Base-by-base conservation (phyloP, 2,329 filamentous ascomycete species). In the Ceratocystiopsis brevicomis region DNA sequence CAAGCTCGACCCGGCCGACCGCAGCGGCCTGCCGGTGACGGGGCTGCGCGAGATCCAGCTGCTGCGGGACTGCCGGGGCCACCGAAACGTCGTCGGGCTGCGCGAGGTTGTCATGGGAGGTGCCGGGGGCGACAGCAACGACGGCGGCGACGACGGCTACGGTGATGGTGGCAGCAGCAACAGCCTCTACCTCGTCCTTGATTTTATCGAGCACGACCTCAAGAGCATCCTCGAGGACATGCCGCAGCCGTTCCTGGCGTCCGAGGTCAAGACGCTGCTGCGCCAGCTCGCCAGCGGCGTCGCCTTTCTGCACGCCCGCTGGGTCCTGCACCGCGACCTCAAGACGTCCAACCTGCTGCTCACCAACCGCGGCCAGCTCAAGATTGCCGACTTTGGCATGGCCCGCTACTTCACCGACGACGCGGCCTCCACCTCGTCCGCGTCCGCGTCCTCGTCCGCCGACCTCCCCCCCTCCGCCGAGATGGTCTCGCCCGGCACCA, bases 371-470 rank as follows among this genome's bases (percentile, higher is more conserved):
- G 90, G 90, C 39, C 78, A 82, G 58, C 78, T 98, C 60, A 95
- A 95, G 61, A 79, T 98, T 50, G 90, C 90, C 47, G 90, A 98
- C 61, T 98, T 98, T 57, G 90, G 90, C 59, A 95, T 98, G 85
- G 88, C 90, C 4, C 75, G 90, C 25, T 90, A 90, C 62, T 81
- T 82, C 44, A 81, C 81, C 41, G 76, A 84, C 52, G 44, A 39
- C 25, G 32, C 9, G 1, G 16, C 16, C n/a, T n/a, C 37, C 16
- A 14, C 33, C 11, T 25, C 36, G 4, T 21, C 21, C 5, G 10
- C 25, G 6, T 21, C 25, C 25, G 25, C 4, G 25, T 10, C 25
- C 2, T 6, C 25, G 6, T 30, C 25, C 25, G 10, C 18, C 41
- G 30, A 25, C 37, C 4, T 8, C 37, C 86, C 88, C 4, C 68